A percentile compares a stretch with the other conserved stretches of the same genome.
These are phyloP conservation scores for Ogataea methylovora DNA, from an alignment of 805 yeast species.

Conservation along the genomic window DNA sequence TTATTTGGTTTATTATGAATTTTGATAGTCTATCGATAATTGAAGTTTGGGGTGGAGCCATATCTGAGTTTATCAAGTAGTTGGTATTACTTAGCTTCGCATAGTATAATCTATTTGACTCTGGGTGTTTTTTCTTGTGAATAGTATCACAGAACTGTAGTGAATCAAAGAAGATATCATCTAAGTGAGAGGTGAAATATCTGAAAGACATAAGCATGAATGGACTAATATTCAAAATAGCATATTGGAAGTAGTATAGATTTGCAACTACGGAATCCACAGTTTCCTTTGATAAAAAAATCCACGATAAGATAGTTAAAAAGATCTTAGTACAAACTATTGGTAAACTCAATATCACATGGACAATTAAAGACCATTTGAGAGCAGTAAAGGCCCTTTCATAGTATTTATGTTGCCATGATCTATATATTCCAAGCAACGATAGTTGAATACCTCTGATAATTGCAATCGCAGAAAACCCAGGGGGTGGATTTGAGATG, in stretches of 20 bases:
- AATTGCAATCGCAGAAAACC: conserved; percentile 41
- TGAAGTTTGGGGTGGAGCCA: conserved; percentile 5
- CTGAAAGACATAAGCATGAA: conserved; percentile 29
- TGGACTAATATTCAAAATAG: conserved; percentile 33
- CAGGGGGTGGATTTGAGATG: conserved; percentile 48
- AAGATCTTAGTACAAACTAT: conserved; percentile 11
- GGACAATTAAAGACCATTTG: conserved; percentile 29
- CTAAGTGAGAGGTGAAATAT: conserved; percentile 31
- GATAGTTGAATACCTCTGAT: conserved; percentile 48
- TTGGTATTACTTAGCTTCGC: conserved; percentile 4
- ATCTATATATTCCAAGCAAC: conserved; percentile 39
- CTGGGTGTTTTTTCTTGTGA: conserved; percentile 33
- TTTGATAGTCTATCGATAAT: conserved; percentile 1
- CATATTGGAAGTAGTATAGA: conserved; percentile 25
- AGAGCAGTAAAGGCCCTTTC: conserved; percentile 28
- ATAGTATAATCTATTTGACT: conserved; percentile 15
- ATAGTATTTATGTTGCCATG: conserved; percentile 29
- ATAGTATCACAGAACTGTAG: conserved; percentile 31
- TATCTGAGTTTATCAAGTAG: conserved; percentile 4
- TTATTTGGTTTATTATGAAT: no score
- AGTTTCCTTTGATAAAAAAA: conserved; percentile 7
- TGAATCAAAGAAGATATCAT: conserved; percentile 30
- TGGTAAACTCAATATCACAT: conserved; percentile 25
- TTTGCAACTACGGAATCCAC: conserved; percentile 11
- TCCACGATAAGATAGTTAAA: conserved; percentile 14